phyloP scores from a whole-genome alignment of 352 stramenopile genomes.

The Phytophthora fragariaefolia region DNA sequence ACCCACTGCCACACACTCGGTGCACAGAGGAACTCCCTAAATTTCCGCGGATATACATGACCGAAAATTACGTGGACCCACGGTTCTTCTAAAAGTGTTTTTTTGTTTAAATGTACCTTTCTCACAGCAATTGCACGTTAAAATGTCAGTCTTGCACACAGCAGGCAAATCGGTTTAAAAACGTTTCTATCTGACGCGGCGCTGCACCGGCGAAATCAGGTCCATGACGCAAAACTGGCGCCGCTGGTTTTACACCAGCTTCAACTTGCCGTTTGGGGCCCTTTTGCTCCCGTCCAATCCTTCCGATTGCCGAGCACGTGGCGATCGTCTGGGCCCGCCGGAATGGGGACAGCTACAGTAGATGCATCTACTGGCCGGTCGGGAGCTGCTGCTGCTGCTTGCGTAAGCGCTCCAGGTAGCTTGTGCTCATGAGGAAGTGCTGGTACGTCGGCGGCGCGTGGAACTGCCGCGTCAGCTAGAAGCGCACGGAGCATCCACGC shows the following conservation, averaged over 20 bases:
- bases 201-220: conserved; percentile 33
- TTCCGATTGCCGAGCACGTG: conserved; percentile 5
- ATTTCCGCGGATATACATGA: too few relatives aligned
- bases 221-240: conserved; percentile 30
- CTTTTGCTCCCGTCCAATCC: conserved; percentile 18
- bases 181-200: too few relatives aligned
- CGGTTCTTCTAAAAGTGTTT: too few relatives aligned
- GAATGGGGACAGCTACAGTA: background rate
- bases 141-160: too few relatives aligned
- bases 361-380: conserved; percentile 3
- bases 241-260: conserved; percentile 4
- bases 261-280: conserved; percentile 25
- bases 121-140: too few relatives aligned
- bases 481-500: conserved; percentile 2
- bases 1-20: too few relatives aligned
- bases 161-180: too few relatives aligned
- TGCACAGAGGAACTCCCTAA: too few relatives aligned
- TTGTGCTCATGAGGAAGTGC: conserved; percentile 61
- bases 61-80: too few relatives aligned
- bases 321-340: background rate
- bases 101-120: too few relatives aligned
- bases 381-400: conserved; percentile 28
- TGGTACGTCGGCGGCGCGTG: conserved; percentile 39
- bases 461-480: conserved; percentile 29
- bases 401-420: conserved; percentile 53